A percentile compares a stretch with the other conserved stretches of the same genome.
Evolutionary conservation across 2,329 filamentous ascomycete species (phyloP).

Genomic region (Torrubiellomyces zombiae): DNA sequence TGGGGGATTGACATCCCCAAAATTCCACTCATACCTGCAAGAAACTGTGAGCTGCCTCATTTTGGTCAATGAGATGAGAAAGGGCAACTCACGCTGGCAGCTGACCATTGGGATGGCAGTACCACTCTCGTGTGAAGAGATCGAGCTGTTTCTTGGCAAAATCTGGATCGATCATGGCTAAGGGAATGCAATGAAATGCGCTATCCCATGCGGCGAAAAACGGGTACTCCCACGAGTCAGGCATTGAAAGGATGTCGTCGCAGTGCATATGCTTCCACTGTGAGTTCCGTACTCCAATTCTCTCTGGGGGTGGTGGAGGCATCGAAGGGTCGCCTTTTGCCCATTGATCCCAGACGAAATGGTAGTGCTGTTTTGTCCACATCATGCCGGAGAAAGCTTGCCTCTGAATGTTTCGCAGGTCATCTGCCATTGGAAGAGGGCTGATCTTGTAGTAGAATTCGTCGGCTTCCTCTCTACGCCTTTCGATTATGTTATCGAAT

Average conservation of each 20-base stretch:
- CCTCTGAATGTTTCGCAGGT: slow-evolving; percentile 85
- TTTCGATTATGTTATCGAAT: slow-evolving; percentile 82
- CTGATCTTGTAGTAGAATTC: slow-evolving; percentile 93
- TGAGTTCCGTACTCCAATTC: slow-evolving; percentile 68
- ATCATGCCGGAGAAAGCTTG: slow-evolving; percentile 94
- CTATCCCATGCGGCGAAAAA: slow-evolving; percentile 98
- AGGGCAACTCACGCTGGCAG: slow-evolving; percentile 53
- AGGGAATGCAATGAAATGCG: slow-evolving; percentile 87
- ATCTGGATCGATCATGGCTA: slow-evolving; percentile 94
- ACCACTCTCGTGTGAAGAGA: slow-evolving; percentile 92
- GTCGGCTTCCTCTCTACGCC: slow-evolving; percentile 74
- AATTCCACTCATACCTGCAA: slow-evolving; percentile 74
- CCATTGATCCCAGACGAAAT: slow-evolving; percentile 97
- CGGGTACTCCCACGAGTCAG: slow-evolving; percentile 95
- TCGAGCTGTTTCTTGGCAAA: slow-evolving; percentile 98
- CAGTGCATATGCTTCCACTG: slow-evolving; percentile 93
- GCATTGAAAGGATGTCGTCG: slow-evolving; percentile 93
- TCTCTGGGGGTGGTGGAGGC: slow-evolving; percentile 65
- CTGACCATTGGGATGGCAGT: slow-evolving; percentile 95
- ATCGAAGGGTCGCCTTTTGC: slow-evolving; percentile 82
- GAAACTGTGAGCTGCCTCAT: slow-evolving; percentile 4
- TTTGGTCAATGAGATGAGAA: not conserved
- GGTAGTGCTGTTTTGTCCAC: slow-evolving; percentile 95
- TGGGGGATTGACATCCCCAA: slow-evolving; percentile 89
- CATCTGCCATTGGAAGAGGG: slow-evolving; percentile 82